Base-by-base conservation (phyloP, 2,329 filamentous ascomycete genomes). In the Colletotrichum sojae region DNA sequence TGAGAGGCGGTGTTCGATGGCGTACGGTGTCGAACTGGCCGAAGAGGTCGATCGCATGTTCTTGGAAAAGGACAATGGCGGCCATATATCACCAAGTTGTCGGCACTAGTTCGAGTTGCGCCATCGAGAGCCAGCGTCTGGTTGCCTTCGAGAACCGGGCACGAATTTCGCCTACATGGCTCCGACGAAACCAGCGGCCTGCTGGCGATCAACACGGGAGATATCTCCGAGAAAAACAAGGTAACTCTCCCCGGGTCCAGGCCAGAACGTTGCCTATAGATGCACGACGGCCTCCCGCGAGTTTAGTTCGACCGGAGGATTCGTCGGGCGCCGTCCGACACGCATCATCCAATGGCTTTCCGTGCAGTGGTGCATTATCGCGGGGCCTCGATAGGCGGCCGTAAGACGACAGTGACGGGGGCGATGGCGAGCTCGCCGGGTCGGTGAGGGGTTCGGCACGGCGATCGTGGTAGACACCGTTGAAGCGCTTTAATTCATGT, bases 361-460 rank as follows among this genome's bases (percentile, higher is more conserved):
- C 8, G 25, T 6, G 36, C 40, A 25, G 15, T n/a, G 8, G 36
- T 5, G 45, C 40, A 43, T 15, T n/a, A 63, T 62, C 58, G 63
- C 51, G 51, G 51, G 58, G 63, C 13, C 31, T 61, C 22, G 45
- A 52, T 53, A 31, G 52, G 46, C 62, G 31, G n/a, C 18, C 22
- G 43, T 46, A 67, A 67, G 58, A 55, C 57, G 63, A 62, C 63
- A 67, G 40, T n/a, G 63, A 45, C 63, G 57, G 63, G 63, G 63
- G 13, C 18, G 43, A 67, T 67, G 58, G 39, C 63, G 63, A 67
- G 63, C 58, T 67, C 31, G 9, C 31, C 1, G 10, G 31, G 10
- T 8, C 5, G 31, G 10, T 10, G 31, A 36, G 9, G 9, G 31
- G 10, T 36, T 9, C 8, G 31, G 2, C 31, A 36, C 9, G 31